These are phyloP conservation scores for Suillus subluteus DNA, from an alignment of 768 basidiomycete species.

Conservation along the genomic window DNA sequence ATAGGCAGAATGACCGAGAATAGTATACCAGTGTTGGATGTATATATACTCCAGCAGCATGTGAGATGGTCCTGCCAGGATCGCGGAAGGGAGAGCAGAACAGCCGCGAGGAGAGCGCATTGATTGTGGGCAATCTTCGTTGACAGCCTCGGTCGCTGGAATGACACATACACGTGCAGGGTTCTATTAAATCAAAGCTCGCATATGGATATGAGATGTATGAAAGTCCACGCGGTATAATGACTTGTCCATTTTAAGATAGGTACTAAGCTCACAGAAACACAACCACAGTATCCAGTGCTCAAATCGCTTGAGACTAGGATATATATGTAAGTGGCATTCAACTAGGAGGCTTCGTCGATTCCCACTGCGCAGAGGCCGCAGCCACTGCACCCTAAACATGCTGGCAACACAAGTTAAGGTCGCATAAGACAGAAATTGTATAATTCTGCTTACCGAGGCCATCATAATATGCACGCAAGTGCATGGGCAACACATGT, in stretches of 20 bases:
- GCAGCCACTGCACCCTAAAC: slow-evolving; percentile 70
- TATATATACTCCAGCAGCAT: not conserved
- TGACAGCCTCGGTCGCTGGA: not conserved
- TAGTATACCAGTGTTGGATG: not conserved
- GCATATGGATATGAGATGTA: not conserved
- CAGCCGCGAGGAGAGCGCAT: not conserved
- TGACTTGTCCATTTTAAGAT: not conserved
- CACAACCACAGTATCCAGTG: not conserved
- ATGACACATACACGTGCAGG: not conserved
- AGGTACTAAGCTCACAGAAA: not conserved
- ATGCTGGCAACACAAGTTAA: slow-evolving; percentile 41
- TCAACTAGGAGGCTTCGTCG: slow-evolving; percentile 27
- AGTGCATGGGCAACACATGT: slow-evolving; percentile 67
- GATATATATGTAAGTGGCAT: no score
- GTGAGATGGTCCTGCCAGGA: not conserved
- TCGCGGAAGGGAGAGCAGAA: not conserved
- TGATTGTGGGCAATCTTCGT: not conserved
- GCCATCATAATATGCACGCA: slow-evolving; percentile 73
- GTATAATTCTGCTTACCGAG: slow-evolving; percentile 45
- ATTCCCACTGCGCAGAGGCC: slow-evolving; percentile 62
- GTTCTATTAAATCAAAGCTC: not conserved
- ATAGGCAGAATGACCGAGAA: not conserved
- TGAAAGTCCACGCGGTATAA: not conserved
- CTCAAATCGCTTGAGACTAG: not conserved
- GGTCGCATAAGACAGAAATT: not conserved